A percentile compares a stretch with the other conserved stretches of the same genome.
phyloP scores from a whole-genome alignment of 2,329 filamentous ascomycete genomes.

The Ilyonectria robusta region DNA sequence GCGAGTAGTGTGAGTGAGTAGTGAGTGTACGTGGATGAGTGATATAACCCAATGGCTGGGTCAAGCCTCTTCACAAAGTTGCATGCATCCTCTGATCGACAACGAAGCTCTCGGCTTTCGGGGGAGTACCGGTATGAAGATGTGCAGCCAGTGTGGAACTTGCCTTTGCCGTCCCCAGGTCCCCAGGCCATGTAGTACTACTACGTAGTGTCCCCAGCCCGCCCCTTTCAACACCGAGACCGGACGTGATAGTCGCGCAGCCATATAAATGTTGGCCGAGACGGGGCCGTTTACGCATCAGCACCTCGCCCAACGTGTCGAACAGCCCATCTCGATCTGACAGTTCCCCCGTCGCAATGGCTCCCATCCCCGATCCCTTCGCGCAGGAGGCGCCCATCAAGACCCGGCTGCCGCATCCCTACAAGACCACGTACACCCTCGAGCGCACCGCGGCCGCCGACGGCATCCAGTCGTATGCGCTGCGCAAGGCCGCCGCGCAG shows the following conservation, averaged over 20 bases:
- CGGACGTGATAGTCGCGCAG: constrained; percentile 6
- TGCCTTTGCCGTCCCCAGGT: not conserved
- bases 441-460: constrained; percentile 30
- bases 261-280: constrained; percentile 10
- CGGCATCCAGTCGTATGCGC: constrained; percentile 35
- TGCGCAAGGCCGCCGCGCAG: constrained; percentile 39
- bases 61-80: no score
- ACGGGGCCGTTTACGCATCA: not conserved
- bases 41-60: no score
- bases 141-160: no score
- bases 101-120: no score
- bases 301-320: not conserved
- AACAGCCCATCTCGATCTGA: not conserved
- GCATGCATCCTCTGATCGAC: no score
- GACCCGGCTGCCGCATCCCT: constrained; percentile 55
- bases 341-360: constrained; percentile 30
- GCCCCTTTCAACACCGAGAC: constrained; percentile 6
- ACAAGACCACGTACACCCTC: constrained; percentile 46
- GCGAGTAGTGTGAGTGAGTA: no score
- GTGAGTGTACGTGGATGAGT: no score
- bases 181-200: not conserved
- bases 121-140: no score
- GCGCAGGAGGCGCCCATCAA: constrained; percentile 54
- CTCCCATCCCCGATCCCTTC: constrained; percentile 34
- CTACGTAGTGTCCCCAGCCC: not conserved